Percentiles rank a stretch among this genome's conserved stretches.
These are phyloP conservation scores for Chondrus crispus DNA, from an alignment of 23 red algal genomes.

Conservation along the genomic window DNA sequence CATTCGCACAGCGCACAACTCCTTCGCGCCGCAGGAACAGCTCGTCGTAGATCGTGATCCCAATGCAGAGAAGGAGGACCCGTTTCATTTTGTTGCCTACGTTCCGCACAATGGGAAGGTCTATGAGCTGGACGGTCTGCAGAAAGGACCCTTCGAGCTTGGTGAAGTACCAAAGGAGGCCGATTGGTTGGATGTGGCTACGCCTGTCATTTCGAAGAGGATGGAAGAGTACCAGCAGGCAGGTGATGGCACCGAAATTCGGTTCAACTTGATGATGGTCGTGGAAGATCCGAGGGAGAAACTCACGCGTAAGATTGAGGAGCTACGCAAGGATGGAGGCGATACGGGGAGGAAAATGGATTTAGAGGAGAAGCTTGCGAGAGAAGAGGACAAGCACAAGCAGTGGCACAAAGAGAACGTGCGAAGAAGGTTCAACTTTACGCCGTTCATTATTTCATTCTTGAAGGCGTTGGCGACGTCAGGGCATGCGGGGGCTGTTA, in stretches of 20 bases:
- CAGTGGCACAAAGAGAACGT: conserved; percentile 39
- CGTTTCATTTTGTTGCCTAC: conserved; percentile 91
- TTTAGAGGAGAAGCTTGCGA: background rate
- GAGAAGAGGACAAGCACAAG: conserved; percentile 13
- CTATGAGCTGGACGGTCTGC: conserved; percentile 92
- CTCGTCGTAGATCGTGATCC: conserved; percentile 42
- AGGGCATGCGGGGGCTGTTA: conserved; percentile 29
- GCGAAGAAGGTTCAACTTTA: conserved; percentile 55
- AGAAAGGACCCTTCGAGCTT: conserved; percentile 72
- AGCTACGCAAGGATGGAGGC: background rate
- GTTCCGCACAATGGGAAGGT: conserved; percentile 64
- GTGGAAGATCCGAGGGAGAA: conserved; percentile 59
- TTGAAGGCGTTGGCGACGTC: conserved; percentile 57
- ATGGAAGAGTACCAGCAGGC: conserved; percentile 47
- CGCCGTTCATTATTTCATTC: conserved; percentile 54
- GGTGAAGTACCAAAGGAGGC: background rate
- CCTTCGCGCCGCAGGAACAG: conserved; percentile 40
- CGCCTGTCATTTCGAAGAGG: conserved; percentile 64
- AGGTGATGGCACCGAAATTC: conserved; percentile 64
- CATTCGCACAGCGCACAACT: conserved; percentile 79
- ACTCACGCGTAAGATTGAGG: background rate
- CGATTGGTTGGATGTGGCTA: conserved; percentile 67
- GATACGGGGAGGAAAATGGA: background rate
- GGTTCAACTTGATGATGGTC: conserved; percentile 90
- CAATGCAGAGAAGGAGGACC: conserved; percentile 68